phyloP scores from a whole-genome alignment of 2,329 filamentous ascomycete species.

The Fusarium gaditjirri region DNA sequence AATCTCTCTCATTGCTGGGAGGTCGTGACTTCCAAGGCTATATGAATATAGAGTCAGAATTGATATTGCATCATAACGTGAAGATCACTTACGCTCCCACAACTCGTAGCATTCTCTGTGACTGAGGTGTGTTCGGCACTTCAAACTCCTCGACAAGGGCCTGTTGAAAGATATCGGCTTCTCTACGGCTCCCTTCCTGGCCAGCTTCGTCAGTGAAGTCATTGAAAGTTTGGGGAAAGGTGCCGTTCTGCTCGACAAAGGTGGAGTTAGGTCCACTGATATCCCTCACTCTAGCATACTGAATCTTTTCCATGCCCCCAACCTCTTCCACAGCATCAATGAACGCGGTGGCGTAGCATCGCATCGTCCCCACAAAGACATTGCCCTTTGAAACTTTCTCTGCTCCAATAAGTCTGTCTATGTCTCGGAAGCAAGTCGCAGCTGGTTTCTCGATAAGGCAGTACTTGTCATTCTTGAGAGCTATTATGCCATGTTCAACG shows the following conservation, averaged over 20 bases:
- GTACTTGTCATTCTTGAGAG: conserved; percentile 64
- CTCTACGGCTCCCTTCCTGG: not conserved
- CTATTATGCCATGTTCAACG: conserved; percentile 60
- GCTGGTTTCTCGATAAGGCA: conserved; percentile 70
- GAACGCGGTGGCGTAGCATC: conserved; percentile 69
- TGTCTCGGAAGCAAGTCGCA: conserved; percentile 58
- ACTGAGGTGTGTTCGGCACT: not conserved
- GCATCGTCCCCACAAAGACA: conserved; percentile 70
- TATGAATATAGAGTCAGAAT: rapidly evolving
- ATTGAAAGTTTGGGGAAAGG: conserved; percentile 55
- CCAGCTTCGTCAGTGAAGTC: conserved; percentile 4
- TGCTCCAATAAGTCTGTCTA: conserved; percentile 60
- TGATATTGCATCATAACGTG: rapidly evolving
- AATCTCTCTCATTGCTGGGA: conserved; percentile 36
- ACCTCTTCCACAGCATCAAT: conserved; percentile 65
- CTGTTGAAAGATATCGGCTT: not conserved
- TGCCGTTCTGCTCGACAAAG: conserved; percentile 61
- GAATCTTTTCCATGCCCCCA: conserved; percentile 59
- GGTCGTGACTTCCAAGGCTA: conserved; percentile 24
- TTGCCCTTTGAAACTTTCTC: conserved; percentile 55
- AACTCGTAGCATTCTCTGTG: conserved; percentile 6
- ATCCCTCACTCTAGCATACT: conserved; percentile 61
- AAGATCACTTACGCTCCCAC: not conserved
- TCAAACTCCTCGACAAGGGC: not conserved
- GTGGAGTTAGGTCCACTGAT: conserved; percentile 62